Base-by-base conservation (phyloP, 495 filamentous ascomycete genomes). In the Durotheca rogersii region DNA sequence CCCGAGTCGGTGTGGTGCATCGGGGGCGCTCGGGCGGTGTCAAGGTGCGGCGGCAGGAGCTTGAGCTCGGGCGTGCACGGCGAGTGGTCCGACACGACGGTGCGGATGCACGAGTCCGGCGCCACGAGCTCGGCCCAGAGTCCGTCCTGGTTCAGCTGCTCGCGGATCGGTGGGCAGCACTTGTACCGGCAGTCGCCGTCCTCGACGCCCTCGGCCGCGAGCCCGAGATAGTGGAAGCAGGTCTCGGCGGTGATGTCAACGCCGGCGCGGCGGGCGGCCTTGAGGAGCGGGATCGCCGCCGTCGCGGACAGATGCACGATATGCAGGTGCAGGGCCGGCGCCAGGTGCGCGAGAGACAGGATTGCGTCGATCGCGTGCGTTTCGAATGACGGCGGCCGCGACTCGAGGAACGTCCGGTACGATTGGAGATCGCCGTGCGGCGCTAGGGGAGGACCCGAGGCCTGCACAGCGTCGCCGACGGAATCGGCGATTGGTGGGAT, bases 61-160 rank as follows among this genome's bases (percentile, higher is more conserved):
- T 98, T 98, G 47, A 98, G 78, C 62, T 94, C 82, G 0, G 93
- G 90, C 0, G 93, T 98, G 74, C 93, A 98, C 9, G 93, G 93
- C 18, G 87, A 92, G 74, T 98, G 93, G 62, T 98, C 93, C 1
- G 87, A 92, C n/a, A 98, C 93, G 16, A 98, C 81, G 0, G 93
- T 97, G 66, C 86, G 81, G 67, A 98, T 91, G 59, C 94, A 88
- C 31, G 86, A 83, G 58, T 90, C 81, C 0, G 77, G 72, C 48
- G 78, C 73, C 41, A 78, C 72, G 6, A 96, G 69, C 62, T 95
- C 91, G 5, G 80, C 80, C 93, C 93, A 98, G 1, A 98, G 80
- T 18, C 81, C 81, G 56, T 96, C 87, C 56, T 92, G 90, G 74
- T 98, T 98, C 12, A 78, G 62, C 53, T 86, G 80, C 18, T 79